Percentiles rank a stretch among this genome's conserved stretches.
Evolutionary conservation across 2,329 filamentous ascomycete species (phyloP).

Genomic region (Ophiosphaerella herpotricha): DNA sequence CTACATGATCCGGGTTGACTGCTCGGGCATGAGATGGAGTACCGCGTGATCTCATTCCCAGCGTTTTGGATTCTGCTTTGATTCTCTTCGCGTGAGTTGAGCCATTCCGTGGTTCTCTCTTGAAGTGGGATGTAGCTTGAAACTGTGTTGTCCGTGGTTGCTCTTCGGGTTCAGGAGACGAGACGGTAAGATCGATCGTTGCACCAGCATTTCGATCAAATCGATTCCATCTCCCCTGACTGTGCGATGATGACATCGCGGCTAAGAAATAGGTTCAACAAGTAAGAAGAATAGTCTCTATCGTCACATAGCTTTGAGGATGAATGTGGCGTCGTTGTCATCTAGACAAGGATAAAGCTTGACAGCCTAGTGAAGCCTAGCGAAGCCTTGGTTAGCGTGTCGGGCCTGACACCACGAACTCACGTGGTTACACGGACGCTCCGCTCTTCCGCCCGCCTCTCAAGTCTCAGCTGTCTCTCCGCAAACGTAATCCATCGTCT

Average conservation of each 20-base stretch:
- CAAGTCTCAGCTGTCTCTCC: not conserved
- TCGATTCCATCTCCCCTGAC: not conserved
- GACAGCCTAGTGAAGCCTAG: not conserved
- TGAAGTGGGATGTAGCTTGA: slow-evolving; percentile 13
- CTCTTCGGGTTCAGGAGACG: slow-evolving; percentile 27
- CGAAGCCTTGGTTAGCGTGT: not conserved
- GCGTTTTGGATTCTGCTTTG: slow-evolving; percentile 3
- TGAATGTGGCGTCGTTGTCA: too few relatives aligned
- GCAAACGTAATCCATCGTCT: not conserved
- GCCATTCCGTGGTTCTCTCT: slow-evolving; percentile 8
- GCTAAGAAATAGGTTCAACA: not conserved
- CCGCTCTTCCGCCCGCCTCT: too few relatives aligned
- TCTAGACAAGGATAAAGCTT: not conserved
- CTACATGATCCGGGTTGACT: slow-evolving; percentile 32
- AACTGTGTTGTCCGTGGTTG: slow-evolving; percentile 7
- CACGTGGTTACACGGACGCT: slow-evolving; percentile 2
- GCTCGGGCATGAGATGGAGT: slow-evolving; percentile 12
- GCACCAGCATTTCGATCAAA: not conserved
- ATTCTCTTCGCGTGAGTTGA: not conserved
- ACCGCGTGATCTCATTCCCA: not conserved
- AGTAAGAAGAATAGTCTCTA: too few relatives aligned
- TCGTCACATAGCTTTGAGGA: too few relatives aligned
- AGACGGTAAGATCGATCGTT: slow-evolving; percentile 31
- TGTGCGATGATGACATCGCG: not conserved
- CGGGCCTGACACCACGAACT: not conserved